Conservation (phyloP, 257 asterid species). For the Ballota nigra region DNA sequence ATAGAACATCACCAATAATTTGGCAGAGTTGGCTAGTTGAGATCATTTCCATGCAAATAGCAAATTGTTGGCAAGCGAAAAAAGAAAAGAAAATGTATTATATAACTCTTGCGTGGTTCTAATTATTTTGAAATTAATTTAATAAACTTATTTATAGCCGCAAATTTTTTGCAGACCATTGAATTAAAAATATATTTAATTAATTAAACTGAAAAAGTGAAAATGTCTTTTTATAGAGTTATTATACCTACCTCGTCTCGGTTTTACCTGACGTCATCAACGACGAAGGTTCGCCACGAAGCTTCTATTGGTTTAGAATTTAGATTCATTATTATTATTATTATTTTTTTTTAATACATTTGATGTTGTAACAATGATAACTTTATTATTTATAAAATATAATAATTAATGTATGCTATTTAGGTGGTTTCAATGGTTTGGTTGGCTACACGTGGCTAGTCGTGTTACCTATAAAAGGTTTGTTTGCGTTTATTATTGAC, state of each 20-base stretch:
- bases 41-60: background rate
- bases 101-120: background rate
- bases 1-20: background rate
- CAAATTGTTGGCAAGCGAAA: background rate
- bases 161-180: background rate
- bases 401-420: too few species aligned
- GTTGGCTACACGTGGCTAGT: background rate
- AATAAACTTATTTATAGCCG: background rate
- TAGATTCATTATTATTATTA: background rate
- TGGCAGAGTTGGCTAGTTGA: background rate
- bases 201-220: background rate
- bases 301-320: background rate
- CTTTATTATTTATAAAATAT: too few species aligned
- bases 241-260: background rate
- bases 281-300: constrained; percentile 18
- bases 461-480: background rate
- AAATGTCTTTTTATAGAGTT: background rate
- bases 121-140: background rate
- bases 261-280: constrained; percentile 8
- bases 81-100: background rate
- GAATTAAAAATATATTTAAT: background rate
- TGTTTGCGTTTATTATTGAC: background rate
- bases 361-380: too few species aligned
- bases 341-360: background rate
- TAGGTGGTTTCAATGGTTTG: background rate